Base-by-base conservation (phyloP, 306 rosid species). In the Prunus armeniaca region DNA sequence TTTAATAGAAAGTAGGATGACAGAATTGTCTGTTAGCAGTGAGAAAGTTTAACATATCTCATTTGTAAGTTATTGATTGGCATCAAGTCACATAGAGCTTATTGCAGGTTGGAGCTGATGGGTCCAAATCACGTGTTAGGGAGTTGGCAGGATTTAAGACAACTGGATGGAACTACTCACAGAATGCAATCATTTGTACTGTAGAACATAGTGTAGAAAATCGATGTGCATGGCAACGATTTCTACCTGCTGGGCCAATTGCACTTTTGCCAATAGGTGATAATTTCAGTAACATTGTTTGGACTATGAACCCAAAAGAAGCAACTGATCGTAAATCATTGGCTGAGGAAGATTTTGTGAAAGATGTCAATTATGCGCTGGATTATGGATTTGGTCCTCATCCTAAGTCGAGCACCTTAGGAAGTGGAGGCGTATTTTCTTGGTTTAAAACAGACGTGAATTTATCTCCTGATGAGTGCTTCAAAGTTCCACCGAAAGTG, bases 91-190 rank as follows among this genome's bases (percentile, higher is more conserved):
- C 34, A 32, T 73, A 52, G 67, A 61, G 74, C 58, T 76, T 71
- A 6, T 64, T 77, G 82, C 86, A 95, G 97, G 98, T 92, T 76
- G 98, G 97, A 20, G 93, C 97, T 20, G 98, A 95, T 84, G 98
- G 98, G 58, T 92, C 95, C 67, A 95, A 84, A 85, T 95, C 98
- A 32, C 89, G 72, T 49, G 96, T 92, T 78, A 89, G 97, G 84
- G 96, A 92, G 72, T 83, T 90, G 76, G 89, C 91, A 28, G 96
- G 95, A 78, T 85, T 95, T 76, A 90, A 72, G 83, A 90, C 97
- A 49, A 89, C 92, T 8, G 98, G 97, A 73, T 95, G 98, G 97
- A 90, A 83, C 69, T 95, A 95, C 82, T 90, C 93, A 45, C 98
- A 92, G 87, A 90, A 89, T 78, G 98, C 98, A 80, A 72, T 95